A percentile compares a stretch with the other conserved stretches of the same genome.
phyloP scores from a whole-genome alignment of 2,329 filamentous ascomycete genomes.

The Aspergillus luchuensis region DNA sequence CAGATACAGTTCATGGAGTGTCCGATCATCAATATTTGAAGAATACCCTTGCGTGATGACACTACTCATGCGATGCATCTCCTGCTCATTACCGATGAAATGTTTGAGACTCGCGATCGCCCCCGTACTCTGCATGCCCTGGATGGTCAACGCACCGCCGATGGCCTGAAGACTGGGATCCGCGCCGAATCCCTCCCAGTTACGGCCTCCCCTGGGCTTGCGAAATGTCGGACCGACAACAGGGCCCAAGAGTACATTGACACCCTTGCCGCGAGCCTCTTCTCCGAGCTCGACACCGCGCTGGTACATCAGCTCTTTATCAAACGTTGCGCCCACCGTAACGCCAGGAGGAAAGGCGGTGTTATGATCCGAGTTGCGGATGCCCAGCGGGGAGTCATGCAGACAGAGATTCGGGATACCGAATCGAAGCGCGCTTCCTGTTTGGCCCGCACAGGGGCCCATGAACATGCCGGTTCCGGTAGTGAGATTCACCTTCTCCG shows the following conservation, averaged over 20 bases:
- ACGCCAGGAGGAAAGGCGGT: slow-evolving; percentile 81
- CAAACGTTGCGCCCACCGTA: slow-evolving; percentile 72
- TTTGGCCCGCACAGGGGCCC: slow-evolving; percentile 76
- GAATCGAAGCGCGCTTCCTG: slow-evolving; percentile 68
- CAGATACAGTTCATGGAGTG: slow-evolving; percentile 48
- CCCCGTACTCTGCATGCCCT: slow-evolving; percentile 59
- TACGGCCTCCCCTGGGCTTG: slow-evolving; percentile 71
- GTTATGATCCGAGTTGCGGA: slow-evolving; percentile 72
- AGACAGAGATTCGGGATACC: slow-evolving; percentile 73
- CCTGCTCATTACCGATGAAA: slow-evolving; percentile 54
- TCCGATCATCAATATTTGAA: slow-evolving; percentile 55
- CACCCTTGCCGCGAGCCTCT: slow-evolving; percentile 73
- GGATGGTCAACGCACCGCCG: slow-evolving; percentile 55
- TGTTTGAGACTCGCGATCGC: slow-evolving; percentile 63
- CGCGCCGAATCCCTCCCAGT: slow-evolving; percentile 73
- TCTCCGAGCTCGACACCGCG: slow-evolving; percentile 69
- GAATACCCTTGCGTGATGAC: slow-evolving; percentile 43
- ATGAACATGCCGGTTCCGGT: slow-evolving; percentile 71
- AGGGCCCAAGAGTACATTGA: slow-evolving; percentile 71
- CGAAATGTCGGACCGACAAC: slow-evolving; percentile 70
- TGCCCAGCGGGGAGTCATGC: slow-evolving; percentile 70
- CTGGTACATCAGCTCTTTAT: slow-evolving; percentile 70
- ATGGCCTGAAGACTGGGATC: slow-evolving; percentile 67
- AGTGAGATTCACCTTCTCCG: slow-evolving; percentile 78
- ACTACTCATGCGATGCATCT: slow-evolving; percentile 53